Conservation (phyloP, 176 grass and related monocot genomes). For the Bonia amplexicaulis region DNA sequence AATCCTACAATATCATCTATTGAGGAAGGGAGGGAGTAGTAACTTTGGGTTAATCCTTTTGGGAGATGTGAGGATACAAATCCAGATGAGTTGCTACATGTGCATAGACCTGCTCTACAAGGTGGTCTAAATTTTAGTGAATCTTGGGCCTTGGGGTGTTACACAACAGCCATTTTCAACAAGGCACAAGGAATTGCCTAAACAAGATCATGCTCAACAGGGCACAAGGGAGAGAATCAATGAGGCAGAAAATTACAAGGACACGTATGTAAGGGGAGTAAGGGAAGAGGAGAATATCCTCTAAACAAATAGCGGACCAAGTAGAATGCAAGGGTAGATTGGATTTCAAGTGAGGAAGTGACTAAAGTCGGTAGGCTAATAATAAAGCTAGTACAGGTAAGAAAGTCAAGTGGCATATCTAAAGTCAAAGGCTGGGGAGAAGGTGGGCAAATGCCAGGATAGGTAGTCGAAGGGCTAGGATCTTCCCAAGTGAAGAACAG, state of each 20-base stretch:
- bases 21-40: neutral
- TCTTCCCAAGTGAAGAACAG: neutral
- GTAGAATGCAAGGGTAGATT: neutral
- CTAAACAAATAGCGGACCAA: neutral
- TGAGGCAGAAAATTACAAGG: neutral
- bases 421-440: neutral
- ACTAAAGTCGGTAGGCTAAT: neutral
- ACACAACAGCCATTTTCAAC: neutral
- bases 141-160: neutral
- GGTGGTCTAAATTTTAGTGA: neutral
- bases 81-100: neutral
- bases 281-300: neutral
- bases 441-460: too few species aligned
- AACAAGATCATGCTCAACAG: neutral
- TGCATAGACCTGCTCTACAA: neutral
- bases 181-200: neutral
- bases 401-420: neutral
- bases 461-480: neutral
- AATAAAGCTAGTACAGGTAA: neutral
- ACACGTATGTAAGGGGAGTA: neutral
- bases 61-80: neutral
- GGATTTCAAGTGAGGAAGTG: neutral
- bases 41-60: neutral
- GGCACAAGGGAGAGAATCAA: neutral
- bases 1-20: too few species aligned